Conservation (phyloP, 495 filamentous ascomycete species). For the Neurospora tetraspora region DNA sequence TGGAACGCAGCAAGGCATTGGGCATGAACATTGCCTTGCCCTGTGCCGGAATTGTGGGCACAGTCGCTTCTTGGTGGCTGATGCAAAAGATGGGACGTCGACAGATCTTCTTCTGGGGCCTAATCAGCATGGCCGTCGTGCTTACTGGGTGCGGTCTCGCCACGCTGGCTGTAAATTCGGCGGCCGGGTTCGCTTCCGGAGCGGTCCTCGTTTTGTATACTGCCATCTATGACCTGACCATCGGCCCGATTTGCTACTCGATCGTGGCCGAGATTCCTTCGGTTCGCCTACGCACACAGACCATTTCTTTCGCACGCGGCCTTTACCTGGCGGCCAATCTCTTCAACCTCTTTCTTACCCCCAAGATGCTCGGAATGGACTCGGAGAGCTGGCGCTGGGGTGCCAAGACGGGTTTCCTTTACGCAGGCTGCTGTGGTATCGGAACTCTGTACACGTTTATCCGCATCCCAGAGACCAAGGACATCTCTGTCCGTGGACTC, state of each 20-base stretch:
- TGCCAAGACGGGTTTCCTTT: constrained; percentile 44
- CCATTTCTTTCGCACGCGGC: constrained; percentile 47
- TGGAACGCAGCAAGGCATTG: constrained; percentile 40
- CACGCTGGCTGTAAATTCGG: constrained; percentile 14
- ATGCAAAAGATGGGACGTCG: constrained; percentile 41
- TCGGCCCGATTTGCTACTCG: constrained; percentile 50
- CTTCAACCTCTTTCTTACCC: constrained; percentile 35
- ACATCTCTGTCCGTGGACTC: constrained; percentile 44
- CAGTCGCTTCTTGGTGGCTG: constrained; percentile 41
- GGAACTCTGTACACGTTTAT: constrained; percentile 33
- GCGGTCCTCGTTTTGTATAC: constrained; percentile 43
- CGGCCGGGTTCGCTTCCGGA: constrained; percentile 37
- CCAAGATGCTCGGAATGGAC: constrained; percentile 36
- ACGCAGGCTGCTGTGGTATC: constrained; percentile 40
- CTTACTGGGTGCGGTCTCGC: constrained; percentile 24
- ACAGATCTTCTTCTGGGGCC: constrained; percentile 42
- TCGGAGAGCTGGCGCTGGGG: constrained; percentile 43
- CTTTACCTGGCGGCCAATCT: constrained; percentile 43
- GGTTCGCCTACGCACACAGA: constrained; percentile 42
- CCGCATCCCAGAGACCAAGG: constrained; percentile 34
- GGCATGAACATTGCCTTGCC: constrained; percentile 31
- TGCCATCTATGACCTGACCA: constrained; percentile 43
- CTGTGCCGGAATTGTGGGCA: constrained; percentile 42
- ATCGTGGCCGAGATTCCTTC: constrained; percentile 50
- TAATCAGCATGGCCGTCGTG: constrained; percentile 29